Evolutionary conservation across 2,329 filamentous ascomycete genomes (phyloP).

Genomic region (Fusarium aywerte): DNA sequence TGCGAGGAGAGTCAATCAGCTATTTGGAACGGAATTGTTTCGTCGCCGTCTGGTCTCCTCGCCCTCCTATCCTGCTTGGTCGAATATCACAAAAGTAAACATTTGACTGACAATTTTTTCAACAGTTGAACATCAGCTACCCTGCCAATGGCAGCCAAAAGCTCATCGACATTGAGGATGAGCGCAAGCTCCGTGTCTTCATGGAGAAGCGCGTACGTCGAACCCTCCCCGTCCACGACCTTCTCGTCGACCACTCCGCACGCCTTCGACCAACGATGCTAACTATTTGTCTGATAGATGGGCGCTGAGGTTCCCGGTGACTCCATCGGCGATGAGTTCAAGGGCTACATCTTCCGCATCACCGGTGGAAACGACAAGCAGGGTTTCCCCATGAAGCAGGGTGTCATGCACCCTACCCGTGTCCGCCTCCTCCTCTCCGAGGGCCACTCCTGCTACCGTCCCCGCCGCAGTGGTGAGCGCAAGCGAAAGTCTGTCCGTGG

Average conservation of each 20-base stretch:
- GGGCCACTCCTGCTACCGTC: constrained; percentile 99
- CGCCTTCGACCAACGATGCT: constrained; percentile 43
- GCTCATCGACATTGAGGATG: constrained; percentile 98
- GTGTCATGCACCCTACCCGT: constrained; percentile 98
- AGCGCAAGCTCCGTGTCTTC: constrained; percentile 98
- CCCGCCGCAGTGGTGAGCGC: constrained; percentile 97
- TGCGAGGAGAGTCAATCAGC: neutral
- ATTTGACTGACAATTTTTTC: constrained; percentile 49
- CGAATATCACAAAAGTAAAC: constrained; percentile 16
- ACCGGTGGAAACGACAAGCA: constrained; percentile 99
- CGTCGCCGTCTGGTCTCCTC: neutral
- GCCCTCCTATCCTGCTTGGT: neutral
- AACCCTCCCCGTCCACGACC: constrained; percentile 17
- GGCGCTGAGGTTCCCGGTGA: constrained; percentile 92
- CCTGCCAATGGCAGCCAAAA: constrained; percentile 99
- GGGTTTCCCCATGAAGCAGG: constrained; percentile 99
- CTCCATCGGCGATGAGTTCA: constrained; percentile 98
- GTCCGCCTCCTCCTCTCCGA: constrained; percentile 95
- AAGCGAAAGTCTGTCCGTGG: constrained; percentile 99
- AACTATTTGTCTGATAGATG: constrained; percentile 67
- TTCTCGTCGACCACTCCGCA: constrained; percentile 20
- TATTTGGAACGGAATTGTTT: neutral
- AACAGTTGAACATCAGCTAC: constrained; percentile 77
- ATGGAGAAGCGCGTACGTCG: constrained; percentile 92
- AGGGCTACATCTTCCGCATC: constrained; percentile 99